These are phyloP conservation scores for Calonectria fujianensis DNA, from an alignment of 2,329 filamentous ascomycete genomes.

Conservation along the genomic window DNA sequence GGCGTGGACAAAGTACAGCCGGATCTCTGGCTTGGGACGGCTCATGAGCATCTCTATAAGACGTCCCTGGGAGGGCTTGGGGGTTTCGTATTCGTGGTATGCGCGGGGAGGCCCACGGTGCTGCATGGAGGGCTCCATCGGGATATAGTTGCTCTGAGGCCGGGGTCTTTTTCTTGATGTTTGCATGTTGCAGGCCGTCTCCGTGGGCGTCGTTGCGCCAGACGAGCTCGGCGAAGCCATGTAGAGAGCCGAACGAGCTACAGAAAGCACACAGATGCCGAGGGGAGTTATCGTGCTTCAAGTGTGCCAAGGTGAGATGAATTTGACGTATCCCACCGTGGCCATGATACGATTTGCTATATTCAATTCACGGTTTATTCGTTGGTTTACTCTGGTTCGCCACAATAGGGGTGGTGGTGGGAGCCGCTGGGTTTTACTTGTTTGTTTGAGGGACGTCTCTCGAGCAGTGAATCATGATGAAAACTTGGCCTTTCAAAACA, in stretches of 20 bases:
- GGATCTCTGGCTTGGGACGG: not conserved
- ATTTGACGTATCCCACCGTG: not conserved
- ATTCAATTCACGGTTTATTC: not conserved
- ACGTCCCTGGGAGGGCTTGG: not conserved
- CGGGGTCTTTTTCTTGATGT: no score
- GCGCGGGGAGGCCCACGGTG: conserved; percentile 27
- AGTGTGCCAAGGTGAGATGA: not conserved
- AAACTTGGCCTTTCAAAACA: not conserved
- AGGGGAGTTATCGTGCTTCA: not conserved
- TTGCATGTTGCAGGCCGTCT: not conserved
- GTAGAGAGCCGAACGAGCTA: not conserved
- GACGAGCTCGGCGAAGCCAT: not conserved
- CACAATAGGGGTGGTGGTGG: not conserved
- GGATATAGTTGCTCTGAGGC: conserved; percentile 1
- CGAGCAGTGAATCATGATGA: not conserved
- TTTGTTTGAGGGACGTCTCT: not conserved
- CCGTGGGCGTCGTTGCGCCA: not conserved
- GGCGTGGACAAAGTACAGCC: conserved; percentile 21
- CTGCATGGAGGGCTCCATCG: not conserved
- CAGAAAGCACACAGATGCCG: not conserved
- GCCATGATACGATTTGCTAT: not conserved
- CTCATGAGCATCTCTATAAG: conserved; percentile 12
- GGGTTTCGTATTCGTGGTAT: not conserved
- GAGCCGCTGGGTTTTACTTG: not conserved
- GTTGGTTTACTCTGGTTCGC: not conserved